phyloP scores from a whole-genome alignment of 2,329 filamentous ascomycete species.

The Claviceps lovelessii region DNA sequence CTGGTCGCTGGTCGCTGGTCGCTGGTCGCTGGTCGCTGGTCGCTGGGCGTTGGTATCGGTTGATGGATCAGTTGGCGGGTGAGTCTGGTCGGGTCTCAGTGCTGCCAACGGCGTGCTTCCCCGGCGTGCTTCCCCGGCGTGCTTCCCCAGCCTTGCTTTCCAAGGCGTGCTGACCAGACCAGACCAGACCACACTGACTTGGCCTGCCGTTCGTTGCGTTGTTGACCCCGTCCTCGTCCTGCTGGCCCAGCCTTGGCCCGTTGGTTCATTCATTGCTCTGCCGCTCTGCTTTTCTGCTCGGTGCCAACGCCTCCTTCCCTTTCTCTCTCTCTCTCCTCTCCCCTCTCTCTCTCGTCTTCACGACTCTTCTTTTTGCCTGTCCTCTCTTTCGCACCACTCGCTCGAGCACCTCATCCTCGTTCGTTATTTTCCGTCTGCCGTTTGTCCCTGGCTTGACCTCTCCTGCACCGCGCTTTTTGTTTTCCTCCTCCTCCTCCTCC shows the following conservation, averaged over 20 bases:
- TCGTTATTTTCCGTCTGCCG: not conserved
- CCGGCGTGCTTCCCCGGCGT: not conserved
- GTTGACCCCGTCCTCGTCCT: not conserved
- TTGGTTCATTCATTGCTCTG: slow-evolving; percentile 1
- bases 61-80: no score
- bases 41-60: no score
- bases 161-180: no score
- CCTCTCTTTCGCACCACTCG: not conserved
- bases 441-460: not conserved
- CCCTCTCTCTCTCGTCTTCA: not conserved
- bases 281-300: not conserved
- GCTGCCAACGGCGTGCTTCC: not conserved
- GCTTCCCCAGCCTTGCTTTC: not conserved
- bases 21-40: no score
- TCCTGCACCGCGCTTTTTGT: not conserved
- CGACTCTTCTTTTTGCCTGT: not conserved
- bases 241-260: not conserved
- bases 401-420: not conserved
- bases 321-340: not conserved
- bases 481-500: no score
- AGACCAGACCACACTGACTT: no score
- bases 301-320: not conserved
- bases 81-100: no score
- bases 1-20: no score
- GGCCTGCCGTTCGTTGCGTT: not conserved